Evolutionary conservation across 2,329 filamentous ascomycete genomes (phyloP), one percentile per base, ranked within the genome.

Genomic region (Plectosphaerella plurivora): DNA sequence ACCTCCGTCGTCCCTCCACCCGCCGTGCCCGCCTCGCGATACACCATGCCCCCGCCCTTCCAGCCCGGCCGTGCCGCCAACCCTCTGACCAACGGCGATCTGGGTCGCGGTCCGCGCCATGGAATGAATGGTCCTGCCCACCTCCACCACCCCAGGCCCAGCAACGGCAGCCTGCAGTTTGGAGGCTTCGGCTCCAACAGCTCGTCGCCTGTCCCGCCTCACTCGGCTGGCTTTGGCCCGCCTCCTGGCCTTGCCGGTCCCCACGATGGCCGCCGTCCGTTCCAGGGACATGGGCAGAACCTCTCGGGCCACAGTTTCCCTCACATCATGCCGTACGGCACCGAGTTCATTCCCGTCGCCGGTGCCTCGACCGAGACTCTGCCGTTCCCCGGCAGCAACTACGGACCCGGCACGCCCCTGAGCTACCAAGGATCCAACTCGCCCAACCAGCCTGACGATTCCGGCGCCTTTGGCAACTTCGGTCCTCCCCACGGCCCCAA

Each of bases 401-500:
- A 79, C 60, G 77, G 76, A 3, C 78, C 81, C 2, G 75, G 77
- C 1, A 83, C 81, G 2, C 78, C 81, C 4, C 81, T 81, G 56
- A 85, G 81, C 64, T 83, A 82, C 60, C 82, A 83, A 51, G 82
- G 77, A 36, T 85, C 83, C 3, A 82, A 84, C 55, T 75, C 79
- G 36, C 83, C 82, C 2, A 72, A 68, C 5, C 73, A 75, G 44
- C 72, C 68, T 15, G 76, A 75, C 39, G 75, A 78, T 12, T 71
- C 68, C 28, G 70, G 68, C 52, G 63, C 72, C 51, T 70, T 67
- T 50, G 68, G 65, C 24, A 74, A 73, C 54, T 73, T 70, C 41
- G 61, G 68, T 48, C 61, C 70, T 25, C 68, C 65, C 24, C 70
- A 69, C 24, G 67, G 65, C 42, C 68, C 70, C n/a, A 78, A 69